Percentiles rank a stretch among this genome's conserved stretches.
These are phyloP conservation scores for Lunularia cruciata DNA, from an alignment of 225 moss, liverwort and hornwort genomes.

Conservation along the genomic window DNA sequence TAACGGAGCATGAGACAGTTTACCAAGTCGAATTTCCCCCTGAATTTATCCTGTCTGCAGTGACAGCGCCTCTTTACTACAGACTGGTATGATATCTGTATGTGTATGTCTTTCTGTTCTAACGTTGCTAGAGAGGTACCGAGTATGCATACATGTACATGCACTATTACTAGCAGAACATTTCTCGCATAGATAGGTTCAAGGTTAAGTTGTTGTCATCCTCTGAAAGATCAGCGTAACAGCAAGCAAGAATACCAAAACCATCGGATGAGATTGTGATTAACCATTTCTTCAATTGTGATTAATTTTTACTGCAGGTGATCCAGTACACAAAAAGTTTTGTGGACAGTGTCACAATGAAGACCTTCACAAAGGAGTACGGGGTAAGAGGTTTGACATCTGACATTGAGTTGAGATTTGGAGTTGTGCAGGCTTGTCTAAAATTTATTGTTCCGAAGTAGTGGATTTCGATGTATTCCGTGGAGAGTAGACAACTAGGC, in stretches of 20 bases:
- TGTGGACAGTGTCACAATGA: slow-evolving; percentile 29
- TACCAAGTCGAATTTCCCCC: slow-evolving; percentile 40
- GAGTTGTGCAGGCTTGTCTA: too few species aligned
- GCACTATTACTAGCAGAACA: too few species aligned
- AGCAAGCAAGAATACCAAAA: not conserved
- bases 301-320: slow-evolving; percentile 31
- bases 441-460: too few species aligned
- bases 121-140: too few species aligned
- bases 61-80: slow-evolving; percentile 42
- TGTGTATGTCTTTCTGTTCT: too few species aligned
- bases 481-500: too few species aligned
- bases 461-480: too few species aligned
- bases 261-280: not conserved
- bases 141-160: too few species aligned
- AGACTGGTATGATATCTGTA: slow-evolving; percentile 31
- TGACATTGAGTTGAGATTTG: not conserved
- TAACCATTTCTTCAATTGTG: too few species aligned
- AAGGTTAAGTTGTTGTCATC: too few species aligned
- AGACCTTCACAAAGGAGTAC: slow-evolving; percentile 33
- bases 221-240: not conserved
- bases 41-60: slow-evolving; percentile 31
- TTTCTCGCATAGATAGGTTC: too few species aligned
- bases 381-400: slow-evolving; percentile 23
- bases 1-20: slow-evolving; percentile 32
- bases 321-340: slow-evolving; percentile 41